phyloP scores from a whole-genome alignment of 805 yeast species.

The Ogataea nitratoaversa region DNA sequence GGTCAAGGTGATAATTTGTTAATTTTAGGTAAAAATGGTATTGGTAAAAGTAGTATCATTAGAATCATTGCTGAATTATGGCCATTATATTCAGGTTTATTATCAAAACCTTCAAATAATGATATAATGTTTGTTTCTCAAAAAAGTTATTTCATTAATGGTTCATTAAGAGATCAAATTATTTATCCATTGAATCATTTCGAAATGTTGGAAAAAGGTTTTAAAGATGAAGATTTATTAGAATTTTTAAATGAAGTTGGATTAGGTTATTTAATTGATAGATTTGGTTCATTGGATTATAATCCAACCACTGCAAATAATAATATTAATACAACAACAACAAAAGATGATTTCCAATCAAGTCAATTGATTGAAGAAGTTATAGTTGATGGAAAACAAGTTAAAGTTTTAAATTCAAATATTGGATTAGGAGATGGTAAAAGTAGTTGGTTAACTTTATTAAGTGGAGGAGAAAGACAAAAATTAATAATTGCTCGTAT shows the following conservation, averaged over 20 bases:
- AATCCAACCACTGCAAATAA: slow-evolving; percentile 23
- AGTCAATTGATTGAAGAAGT: slow-evolving; percentile 22
- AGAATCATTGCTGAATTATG: slow-evolving; percentile 83
- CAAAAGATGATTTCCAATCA: too few species aligned
- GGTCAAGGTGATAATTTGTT: slow-evolving; percentile 64
- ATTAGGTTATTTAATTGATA: slow-evolving; percentile 69
- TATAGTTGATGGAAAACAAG: slow-evolving; percentile 22
- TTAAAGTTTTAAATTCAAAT: slow-evolving; percentile 25
- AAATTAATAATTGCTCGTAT: slow-evolving; percentile 85
- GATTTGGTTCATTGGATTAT: slow-evolving; percentile 52
- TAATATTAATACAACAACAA: slow-evolving; percentile 7
- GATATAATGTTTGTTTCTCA: slow-evolving; percentile 82
- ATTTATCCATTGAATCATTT: slow-evolving; percentile 79
- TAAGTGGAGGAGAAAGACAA: slow-evolving; percentile 96
- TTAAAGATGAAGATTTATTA: slow-evolving; percentile 63
- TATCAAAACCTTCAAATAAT: slow-evolving; percentile 68
- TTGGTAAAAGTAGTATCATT: slow-evolving; percentile 85
- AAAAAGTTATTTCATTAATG: slow-evolving; percentile 73
- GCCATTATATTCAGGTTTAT: slow-evolving; percentile 83
- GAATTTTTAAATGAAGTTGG: slow-evolving; percentile 71
- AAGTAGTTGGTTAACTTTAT: slow-evolving; percentile 72
- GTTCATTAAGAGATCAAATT: slow-evolving; percentile 85
- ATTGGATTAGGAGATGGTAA: slow-evolving; percentile 26
- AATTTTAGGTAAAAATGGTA: slow-evolving; percentile 82
- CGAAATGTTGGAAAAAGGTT: slow-evolving; percentile 71